These are phyloP conservation scores for Hymenoscyphus scutula DNA, from an alignment of 2,329 filamentous ascomycete species.

Conservation along the genomic window DNA sequence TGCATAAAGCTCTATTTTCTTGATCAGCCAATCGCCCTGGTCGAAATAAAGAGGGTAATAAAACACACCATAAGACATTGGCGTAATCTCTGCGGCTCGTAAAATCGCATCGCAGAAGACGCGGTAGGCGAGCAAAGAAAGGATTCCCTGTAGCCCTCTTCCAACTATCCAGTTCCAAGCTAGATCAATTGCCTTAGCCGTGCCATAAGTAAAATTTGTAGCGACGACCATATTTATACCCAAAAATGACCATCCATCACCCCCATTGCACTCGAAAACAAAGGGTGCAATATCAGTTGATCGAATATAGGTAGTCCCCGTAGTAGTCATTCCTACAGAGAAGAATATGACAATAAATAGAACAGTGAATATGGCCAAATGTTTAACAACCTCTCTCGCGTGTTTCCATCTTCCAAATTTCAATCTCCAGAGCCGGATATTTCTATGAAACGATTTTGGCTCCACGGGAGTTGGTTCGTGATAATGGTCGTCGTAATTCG, in stretches of 20 bases:
- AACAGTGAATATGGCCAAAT: slow-evolving; percentile 13
- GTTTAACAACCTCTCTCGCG: slow-evolving; percentile 10
- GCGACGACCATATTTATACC: slow-evolving; percentile 18
- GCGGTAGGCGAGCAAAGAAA: slow-evolving; percentile 17
- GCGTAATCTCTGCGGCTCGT: slow-evolving; percentile 14
- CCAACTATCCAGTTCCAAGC: slow-evolving; percentile 23
- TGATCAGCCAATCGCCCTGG: not conserved
- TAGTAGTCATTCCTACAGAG: slow-evolving; percentile 3
- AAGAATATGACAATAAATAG: slow-evolving; percentile 11
- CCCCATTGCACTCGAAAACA: slow-evolving; percentile 10
- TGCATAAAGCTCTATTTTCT: slow-evolving; percentile 16
- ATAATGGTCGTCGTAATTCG: not conserved
- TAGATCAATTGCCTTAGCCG: slow-evolving; percentile 20
- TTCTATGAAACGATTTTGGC: not conserved
- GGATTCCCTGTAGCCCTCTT: slow-evolving; percentile 17
- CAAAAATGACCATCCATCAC: slow-evolving; percentile 13
- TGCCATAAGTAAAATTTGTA: slow-evolving; percentile 11
- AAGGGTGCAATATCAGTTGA: not conserved
- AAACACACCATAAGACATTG: slow-evolving; percentile 13
- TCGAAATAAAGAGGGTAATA: not conserved
- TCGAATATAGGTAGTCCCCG: not conserved
- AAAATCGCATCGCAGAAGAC: slow-evolving; percentile 21
- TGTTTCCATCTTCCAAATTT: slow-evolving; percentile 14
- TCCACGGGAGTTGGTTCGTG: not conserved
- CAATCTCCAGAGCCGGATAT: slow-evolving; percentile 7